Percentiles rank a stretch among this genome's conserved stretches.
Conservation (phyloP, 2,329 filamentous ascomycete genomes). For the Xylaria sp. region DNA sequence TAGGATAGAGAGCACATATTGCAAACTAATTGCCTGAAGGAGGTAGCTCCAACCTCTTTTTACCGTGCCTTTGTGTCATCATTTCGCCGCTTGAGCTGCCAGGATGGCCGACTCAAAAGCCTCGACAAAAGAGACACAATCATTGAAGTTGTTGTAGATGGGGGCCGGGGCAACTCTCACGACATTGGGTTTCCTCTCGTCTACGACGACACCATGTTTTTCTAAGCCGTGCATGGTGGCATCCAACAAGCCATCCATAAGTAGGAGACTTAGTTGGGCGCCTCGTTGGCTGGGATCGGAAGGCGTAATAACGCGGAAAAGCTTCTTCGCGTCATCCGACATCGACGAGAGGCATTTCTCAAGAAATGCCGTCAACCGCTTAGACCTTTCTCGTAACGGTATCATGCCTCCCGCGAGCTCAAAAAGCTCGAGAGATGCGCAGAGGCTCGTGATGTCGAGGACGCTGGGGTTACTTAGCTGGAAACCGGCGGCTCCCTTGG, state of each 20-base stretch:
- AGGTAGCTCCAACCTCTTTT: constrained; percentile 1
- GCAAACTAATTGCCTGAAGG: not conserved
- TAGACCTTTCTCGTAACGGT: constrained; percentile 71
- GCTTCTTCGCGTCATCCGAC: constrained; percentile 49
- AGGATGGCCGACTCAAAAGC: constrained; percentile 51
- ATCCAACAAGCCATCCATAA: constrained; percentile 71
- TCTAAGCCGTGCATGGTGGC: constrained; percentile 71
- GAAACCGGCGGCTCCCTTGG: constrained; percentile 78
- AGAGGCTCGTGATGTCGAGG: constrained; percentile 76
- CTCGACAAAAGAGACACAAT: constrained; percentile 69
- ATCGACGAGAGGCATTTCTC: constrained; percentile 66
- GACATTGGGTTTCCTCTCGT: constrained; percentile 80
- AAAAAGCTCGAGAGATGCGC: constrained; percentile 78
- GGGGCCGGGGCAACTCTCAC: constrained; percentile 79
- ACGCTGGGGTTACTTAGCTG: constrained; percentile 81
- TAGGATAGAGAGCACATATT: too few species aligned
- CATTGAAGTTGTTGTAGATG: constrained; percentile 77
- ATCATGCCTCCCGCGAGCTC: constrained; percentile 70
- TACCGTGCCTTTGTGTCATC: not conserved
- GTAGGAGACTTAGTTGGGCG: constrained; percentile 74
- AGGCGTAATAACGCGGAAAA: constrained; percentile 74
- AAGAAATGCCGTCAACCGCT: constrained; percentile 75
- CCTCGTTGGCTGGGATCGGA: constrained; percentile 71
- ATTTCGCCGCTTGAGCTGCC: constrained; percentile 38
- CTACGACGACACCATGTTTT: constrained; percentile 72